Percentiles rank a stretch among this genome's conserved stretches.
These are phyloP conservation scores for Stylonectria norvegica DNA, from an alignment of 2,329 filamentous ascomycete genomes.

Conservation along the genomic window DNA sequence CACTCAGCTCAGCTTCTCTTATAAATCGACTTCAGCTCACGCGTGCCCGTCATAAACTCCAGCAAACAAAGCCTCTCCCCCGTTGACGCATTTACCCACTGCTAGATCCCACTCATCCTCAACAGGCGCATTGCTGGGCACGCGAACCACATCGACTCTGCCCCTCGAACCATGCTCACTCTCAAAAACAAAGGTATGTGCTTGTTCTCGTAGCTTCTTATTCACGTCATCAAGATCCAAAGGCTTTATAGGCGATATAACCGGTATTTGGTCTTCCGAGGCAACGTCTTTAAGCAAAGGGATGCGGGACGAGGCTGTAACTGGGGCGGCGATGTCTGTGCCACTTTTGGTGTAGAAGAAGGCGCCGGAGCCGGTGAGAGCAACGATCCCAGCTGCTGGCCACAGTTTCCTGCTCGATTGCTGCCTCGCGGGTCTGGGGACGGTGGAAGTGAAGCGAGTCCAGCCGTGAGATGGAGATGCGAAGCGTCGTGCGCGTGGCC, in stretches of 20 bases:
- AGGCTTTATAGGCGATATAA: conserved; percentile 27
- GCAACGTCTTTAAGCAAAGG: conserved; percentile 9
- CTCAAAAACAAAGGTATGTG: conserved; percentile 29
- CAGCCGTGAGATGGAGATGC: not conserved
- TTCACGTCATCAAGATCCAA: conserved; percentile 29
- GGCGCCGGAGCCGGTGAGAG: conserved; percentile 4
- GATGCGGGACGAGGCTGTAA: not conserved
- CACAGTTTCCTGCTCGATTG: conserved; percentile 10
- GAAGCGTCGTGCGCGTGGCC: too few species aligned
- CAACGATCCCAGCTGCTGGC: conserved; percentile 6
- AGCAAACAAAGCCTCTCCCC: conserved; percentile 28
- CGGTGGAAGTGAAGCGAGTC: conserved; percentile 15
- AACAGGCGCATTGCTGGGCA: conserved; percentile 35
- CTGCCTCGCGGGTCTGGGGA: too few species aligned
- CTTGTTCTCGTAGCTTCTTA: conserved; percentile 29
- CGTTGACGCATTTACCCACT: conserved; percentile 29
- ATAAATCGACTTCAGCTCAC: too few species aligned
- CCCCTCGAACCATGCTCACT: conserved; percentile 23
- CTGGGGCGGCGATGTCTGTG: not conserved
- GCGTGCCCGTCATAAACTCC: conserved; percentile 50
- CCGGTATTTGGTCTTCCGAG: conserved; percentile 19
- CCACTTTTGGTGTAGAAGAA: conserved; percentile 10
- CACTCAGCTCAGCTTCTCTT: too few species aligned
- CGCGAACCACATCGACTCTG: conserved; percentile 32
- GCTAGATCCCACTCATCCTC: conserved; percentile 37